These are phyloP conservation scores for Acanthamoeba triangularis DNA, from an alignment of 208 protist species.

Conservation along the genomic window DNA sequence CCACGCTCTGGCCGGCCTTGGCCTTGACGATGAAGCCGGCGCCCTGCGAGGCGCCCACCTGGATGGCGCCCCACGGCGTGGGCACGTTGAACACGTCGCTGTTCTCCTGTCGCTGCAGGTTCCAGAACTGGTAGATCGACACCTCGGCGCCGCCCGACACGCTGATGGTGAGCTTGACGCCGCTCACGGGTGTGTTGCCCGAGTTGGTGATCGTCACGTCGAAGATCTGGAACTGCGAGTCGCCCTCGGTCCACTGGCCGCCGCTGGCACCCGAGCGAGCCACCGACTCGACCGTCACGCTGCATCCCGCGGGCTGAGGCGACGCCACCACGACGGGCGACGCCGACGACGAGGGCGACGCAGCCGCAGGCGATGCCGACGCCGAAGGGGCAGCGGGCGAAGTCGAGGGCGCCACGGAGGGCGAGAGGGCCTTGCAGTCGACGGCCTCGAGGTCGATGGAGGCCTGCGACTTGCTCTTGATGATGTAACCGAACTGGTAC, in stretches of 20 bases:
- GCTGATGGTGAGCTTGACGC: background rate
- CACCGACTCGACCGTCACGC: background rate
- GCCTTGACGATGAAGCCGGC: background rate
- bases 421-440: background rate
- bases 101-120: background rate
- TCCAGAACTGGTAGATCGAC: background rate
- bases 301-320: background rate
- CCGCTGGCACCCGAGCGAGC: constrained; percentile 20
- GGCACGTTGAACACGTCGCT: background rate
- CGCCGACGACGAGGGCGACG: background rate
- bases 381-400: background rate
- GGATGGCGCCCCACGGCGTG: background rate
- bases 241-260: too few species aligned
- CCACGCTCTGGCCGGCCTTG: background rate
- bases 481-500: background rate
- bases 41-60: constrained; percentile 7
- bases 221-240: background rate
- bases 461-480: constrained; percentile 14
- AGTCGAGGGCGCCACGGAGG: background rate
- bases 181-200: background rate
- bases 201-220: background rate
- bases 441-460: background rate
- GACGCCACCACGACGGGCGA: background rate
- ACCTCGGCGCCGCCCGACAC: background rate
- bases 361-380: background rate